phyloP scores from a whole-genome alignment of 345 rosid species.

The Lagerstroemia speciosa region DNA sequence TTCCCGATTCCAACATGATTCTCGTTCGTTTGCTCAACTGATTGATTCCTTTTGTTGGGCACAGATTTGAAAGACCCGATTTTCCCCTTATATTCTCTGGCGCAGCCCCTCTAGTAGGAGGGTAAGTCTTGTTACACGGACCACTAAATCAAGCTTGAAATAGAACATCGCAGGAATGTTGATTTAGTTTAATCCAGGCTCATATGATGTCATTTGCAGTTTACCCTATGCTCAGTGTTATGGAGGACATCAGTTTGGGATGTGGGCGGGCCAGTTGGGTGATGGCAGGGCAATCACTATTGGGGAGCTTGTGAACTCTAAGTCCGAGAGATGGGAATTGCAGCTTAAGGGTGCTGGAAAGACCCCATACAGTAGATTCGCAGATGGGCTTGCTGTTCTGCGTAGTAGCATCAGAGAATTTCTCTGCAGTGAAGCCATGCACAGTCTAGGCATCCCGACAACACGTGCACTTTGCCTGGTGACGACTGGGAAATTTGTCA shows the following conservation, averaged over 20 bases:
- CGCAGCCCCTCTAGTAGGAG: conserved; percentile 62
- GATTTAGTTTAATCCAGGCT: conserved; percentile 1
- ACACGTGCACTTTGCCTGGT: conserved; percentile 94
- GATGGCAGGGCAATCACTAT: conserved; percentile 97
- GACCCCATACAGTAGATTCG: conserved; percentile 95
- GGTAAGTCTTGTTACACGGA: conserved; percentile 36
- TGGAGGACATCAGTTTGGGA: conserved; percentile 97
- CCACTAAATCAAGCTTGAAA: background rate
- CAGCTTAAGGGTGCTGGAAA: conserved; percentile 96
- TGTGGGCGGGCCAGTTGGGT: conserved; percentile 99
- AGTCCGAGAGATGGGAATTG: conserved; percentile 87
- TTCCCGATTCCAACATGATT: background rate
- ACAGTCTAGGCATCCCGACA: conserved; percentile 86
- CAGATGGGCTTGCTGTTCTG: conserved; percentile 95
- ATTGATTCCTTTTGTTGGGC: conserved; percentile 10
- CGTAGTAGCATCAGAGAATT: conserved; percentile 96
- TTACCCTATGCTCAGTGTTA: conserved; percentile 87
- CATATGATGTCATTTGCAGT: conserved; percentile 27
- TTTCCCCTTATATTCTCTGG: conserved; percentile 73
- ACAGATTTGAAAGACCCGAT: conserved; percentile 84
- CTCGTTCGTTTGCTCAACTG: background rate
- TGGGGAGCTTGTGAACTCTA: conserved; percentile 78
- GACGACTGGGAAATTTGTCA: conserved; percentile 81
- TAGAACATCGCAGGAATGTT: conserved; percentile 8
- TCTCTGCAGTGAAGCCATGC: conserved; percentile 93